phyloP scores from a whole-genome alignment of 768 basidiomycete genomes.

The Tremella mesenterica region DNA sequence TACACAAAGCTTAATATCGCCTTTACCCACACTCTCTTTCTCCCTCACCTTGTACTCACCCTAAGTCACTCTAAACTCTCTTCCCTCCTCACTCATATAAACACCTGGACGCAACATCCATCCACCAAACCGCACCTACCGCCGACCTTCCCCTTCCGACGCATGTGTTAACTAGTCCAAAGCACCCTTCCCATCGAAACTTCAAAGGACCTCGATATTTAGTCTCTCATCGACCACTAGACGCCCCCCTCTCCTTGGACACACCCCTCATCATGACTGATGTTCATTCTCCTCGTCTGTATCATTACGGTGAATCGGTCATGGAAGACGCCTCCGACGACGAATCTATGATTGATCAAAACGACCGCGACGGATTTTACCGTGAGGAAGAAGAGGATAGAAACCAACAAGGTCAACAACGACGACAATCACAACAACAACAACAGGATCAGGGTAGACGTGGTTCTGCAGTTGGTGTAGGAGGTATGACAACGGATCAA shows the following conservation, averaged over 20 bases:
- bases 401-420: constrained; percentile 2
- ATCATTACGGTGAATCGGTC: constrained; percentile 57
- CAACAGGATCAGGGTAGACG: too few relatives aligned
- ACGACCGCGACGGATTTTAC: constrained; percentile 42
- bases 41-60: too few relatives aligned
- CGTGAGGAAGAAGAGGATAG: too few relatives aligned
- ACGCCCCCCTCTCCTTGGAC: neutral
- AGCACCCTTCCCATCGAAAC: neutral
- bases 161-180: neutral
- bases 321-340: constrained; percentile 67
- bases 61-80: too few relatives aligned
- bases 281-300: too few relatives aligned
- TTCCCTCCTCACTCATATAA: too few relatives aligned
- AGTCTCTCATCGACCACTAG: constrained; percentile 3
- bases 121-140: too few relatives aligned
- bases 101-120: too few relatives aligned
- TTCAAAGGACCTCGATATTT: neutral
- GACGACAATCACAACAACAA: constrained; percentile 26
- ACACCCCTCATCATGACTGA: too few relatives aligned
- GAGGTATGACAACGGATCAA: constrained; percentile 46
- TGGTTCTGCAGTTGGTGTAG: too few relatives aligned
- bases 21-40: too few relatives aligned
- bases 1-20: too few relatives aligned
- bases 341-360: constrained; percentile 57
- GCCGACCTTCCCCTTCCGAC: neutral